Conservation (phyloP, 1,284 basidiomycete genomes). For the Cutaneotrichosporon sp. region DNA sequence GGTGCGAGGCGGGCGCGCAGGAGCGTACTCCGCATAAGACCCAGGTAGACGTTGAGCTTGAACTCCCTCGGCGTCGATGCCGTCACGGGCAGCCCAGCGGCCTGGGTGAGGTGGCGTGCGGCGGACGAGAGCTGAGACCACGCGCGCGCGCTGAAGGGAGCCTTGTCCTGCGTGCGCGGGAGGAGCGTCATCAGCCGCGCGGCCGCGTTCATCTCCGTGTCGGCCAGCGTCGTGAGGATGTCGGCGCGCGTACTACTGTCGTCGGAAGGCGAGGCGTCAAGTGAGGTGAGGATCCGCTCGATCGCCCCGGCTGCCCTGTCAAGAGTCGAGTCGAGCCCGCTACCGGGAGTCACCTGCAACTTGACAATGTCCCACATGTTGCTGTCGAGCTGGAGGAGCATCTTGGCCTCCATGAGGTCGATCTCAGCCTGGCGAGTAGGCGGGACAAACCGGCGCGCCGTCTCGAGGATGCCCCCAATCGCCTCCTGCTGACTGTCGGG, state of each 20-base stretch:
- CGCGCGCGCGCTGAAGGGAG: conserved; percentile 37
- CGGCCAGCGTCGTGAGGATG: conserved; percentile 40
- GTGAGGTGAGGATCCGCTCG: conserved; percentile 30
- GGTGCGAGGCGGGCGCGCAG: conserved; percentile 35
- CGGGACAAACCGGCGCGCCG: conserved; percentile 29
- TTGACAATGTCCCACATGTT: conserved; percentile 45
- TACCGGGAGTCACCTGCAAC: conserved; percentile 32
- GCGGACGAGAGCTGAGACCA: conserved; percentile 43
- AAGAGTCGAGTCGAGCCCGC: conserved; percentile 32
- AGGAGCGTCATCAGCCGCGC: conserved; percentile 35
- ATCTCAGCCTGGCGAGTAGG: conserved; percentile 43
- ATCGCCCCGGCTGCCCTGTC: conserved; percentile 40
- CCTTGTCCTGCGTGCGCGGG: conserved; percentile 16
- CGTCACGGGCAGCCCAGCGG: conserved; percentile 35
- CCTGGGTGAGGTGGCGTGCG: conserved; percentile 34
- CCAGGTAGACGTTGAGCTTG: conserved; percentile 38
- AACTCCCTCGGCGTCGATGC: conserved; percentile 38
- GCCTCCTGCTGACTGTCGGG: conserved; percentile 36
- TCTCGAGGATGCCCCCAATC: conserved; percentile 37
- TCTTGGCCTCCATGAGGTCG: conserved; percentile 45
- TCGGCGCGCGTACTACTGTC: conserved; percentile 36
- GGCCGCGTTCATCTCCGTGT: conserved; percentile 38
- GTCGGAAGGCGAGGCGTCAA: conserved; percentile 32
- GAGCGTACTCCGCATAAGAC: conserved; percentile 37
- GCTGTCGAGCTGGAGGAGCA: conserved; percentile 42